A percentile compares a stretch with the other conserved stretches of the same genome.
phyloP scores from a whole-genome alignment of 1,284 basidiomycete species.

The Xerocomus minutiporus region DNA sequence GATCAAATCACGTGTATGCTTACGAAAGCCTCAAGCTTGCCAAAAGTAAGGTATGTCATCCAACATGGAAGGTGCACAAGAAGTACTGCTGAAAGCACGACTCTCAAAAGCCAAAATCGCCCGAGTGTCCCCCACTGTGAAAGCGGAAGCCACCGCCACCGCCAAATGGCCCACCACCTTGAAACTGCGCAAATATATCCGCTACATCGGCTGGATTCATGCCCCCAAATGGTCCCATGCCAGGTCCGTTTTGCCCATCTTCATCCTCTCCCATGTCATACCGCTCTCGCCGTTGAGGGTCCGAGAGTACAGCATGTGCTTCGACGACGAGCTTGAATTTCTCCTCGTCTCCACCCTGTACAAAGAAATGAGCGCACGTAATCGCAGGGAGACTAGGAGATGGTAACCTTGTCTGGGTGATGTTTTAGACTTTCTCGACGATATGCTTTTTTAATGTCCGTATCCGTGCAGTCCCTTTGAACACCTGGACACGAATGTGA shows the following conservation, averaged over 20 bases:
- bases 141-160: conserved; percentile 25
- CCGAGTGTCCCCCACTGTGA: conserved; percentile 13
- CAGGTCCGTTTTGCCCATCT: conserved; percentile 49
- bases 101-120: conserved; percentile 24
- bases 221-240: conserved; percentile 33
- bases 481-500: conserved; percentile 46
- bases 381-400: background rate
- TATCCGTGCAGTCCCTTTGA: conserved; percentile 53
- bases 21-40: background rate
- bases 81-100: background rate
- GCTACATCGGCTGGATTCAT: conserved; percentile 51
- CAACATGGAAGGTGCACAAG: background rate
- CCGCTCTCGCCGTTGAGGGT: conserved; percentile 60
- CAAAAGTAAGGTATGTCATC: conserved; percentile 11
- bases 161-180: conserved; percentile 35
- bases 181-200: conserved; percentile 63
- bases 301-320: conserved; percentile 72
- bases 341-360: conserved; percentile 72
- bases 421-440: conserved; percentile 73
- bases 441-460: conserved; percentile 79
- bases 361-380: conserved; percentile 2
- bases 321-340: conserved; percentile 82
- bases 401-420: conserved; percentile 74
- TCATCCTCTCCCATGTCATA: conserved; percentile 78
- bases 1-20: conserved; percentile 9